phyloP scores from a whole-genome alignment of 2,329 filamentous ascomycete species.

The Alternaria ventricosa region DNA sequence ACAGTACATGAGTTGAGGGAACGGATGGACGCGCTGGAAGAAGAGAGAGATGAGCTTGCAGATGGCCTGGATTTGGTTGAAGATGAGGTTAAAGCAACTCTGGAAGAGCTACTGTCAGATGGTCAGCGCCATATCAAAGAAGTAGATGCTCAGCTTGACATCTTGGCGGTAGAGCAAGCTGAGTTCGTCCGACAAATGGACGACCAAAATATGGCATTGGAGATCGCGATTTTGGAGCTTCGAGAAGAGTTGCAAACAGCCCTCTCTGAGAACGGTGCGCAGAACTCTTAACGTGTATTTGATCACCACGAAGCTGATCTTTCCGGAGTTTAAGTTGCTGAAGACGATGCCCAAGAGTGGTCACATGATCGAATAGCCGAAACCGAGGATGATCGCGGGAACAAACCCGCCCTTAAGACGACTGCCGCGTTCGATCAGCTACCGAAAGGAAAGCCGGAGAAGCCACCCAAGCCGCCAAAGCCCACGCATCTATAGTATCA shows the following conservation, averaged over 20 bases:
- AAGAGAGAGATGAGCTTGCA: not conserved
- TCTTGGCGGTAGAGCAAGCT: not conserved
- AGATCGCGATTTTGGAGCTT: not conserved
- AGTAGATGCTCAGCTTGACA: not conserved
- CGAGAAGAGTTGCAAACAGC: not conserved
- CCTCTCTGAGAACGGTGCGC: not conserved
- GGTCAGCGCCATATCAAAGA: not conserved
- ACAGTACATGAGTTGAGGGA: not conserved
- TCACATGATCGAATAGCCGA: slow-evolving; percentile 9
- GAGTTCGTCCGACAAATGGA: not conserved
- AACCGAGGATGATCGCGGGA: slow-evolving; percentile 5
- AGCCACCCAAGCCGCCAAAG: not conserved
- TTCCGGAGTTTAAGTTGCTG: not conserved
- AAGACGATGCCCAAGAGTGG: not conserved
- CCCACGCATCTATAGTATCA: not conserved
- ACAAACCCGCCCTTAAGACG: not conserved
- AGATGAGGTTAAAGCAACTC: not conserved
- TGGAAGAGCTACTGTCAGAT: not conserved
- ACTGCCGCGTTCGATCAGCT: not conserved
- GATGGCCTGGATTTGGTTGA: not conserved
- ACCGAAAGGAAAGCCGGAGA: not conserved
- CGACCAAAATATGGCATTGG: not conserved
- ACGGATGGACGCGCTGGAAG: not conserved
- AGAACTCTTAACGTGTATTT: not conserved
- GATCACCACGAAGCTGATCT: not conserved